Evolutionary conservation across 257 asterid species (phyloP).

Genomic region (Solanum commersonii): DNA sequence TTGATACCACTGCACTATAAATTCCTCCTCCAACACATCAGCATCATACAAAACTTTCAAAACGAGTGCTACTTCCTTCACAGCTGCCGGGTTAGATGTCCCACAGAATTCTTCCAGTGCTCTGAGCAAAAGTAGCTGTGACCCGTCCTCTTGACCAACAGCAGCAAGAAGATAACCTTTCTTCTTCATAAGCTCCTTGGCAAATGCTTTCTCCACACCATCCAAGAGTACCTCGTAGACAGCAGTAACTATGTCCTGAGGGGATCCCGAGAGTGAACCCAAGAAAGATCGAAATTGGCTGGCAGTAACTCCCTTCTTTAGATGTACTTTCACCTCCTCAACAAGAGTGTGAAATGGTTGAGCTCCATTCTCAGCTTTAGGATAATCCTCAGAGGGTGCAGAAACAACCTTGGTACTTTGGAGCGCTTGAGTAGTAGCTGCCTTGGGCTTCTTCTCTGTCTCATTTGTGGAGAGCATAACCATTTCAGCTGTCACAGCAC

Average conservation of each 20-base stretch:
- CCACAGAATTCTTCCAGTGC: constrained; percentile 6
- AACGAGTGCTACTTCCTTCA: constrained; percentile 11
- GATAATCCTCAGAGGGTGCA: not conserved
- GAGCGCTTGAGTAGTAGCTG: not conserved
- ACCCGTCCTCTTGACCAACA: constrained; percentile 4
- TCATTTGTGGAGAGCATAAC: constrained; percentile 19
- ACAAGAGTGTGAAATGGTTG: not conserved
- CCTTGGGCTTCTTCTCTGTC: not conserved
- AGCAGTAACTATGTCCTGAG: constrained; percentile 12
- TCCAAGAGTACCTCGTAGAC: constrained; percentile 11
- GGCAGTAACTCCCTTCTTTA: constrained; percentile 3
- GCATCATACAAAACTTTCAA: constrained; percentile 15
- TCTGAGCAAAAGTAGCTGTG: not conserved
- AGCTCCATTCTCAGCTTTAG: not conserved
- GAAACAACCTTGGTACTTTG: not conserved
- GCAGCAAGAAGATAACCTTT: constrained; percentile 12
- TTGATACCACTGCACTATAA: constrained; percentile 11
- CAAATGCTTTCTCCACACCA: constrained; percentile 12
- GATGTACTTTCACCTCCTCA: not conserved
- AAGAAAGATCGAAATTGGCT: constrained; percentile 2
- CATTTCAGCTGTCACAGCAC: constrained; percentile 16
- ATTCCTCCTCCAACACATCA: constrained; percentile 12
- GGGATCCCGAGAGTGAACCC: not conserved
- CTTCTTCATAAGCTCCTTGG: constrained; percentile 17
- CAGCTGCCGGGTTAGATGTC: constrained; percentile 7